A percentile compares a stretch with the other conserved stretches of the same genome.
Evolutionary conservation across 1,284 basidiomycete genomes (phyloP).

Genomic region (Wolfiporia cocos): DNA sequence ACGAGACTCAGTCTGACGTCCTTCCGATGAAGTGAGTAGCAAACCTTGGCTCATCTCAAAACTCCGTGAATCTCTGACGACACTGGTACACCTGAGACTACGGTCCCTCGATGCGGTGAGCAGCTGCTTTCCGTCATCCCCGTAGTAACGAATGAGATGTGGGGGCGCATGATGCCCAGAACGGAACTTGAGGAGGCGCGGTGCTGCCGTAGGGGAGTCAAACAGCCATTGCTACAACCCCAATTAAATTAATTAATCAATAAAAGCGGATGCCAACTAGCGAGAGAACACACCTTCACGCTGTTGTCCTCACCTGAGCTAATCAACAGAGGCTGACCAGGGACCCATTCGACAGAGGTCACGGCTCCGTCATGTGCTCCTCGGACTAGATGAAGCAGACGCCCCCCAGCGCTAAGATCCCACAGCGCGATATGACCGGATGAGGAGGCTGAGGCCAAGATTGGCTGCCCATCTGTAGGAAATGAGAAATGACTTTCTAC

Average conservation of each 20-base stretch:
- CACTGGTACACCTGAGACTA: constrained; percentile 83
- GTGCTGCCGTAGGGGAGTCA: constrained; percentile 83
- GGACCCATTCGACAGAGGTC: constrained; percentile 81
- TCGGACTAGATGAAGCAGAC: constrained; percentile 76
- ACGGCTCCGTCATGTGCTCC: constrained; percentile 86
- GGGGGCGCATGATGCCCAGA: constrained; percentile 92
- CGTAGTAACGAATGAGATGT: constrained; percentile 91
- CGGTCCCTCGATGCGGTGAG: constrained; percentile 86
- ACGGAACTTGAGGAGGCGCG: constrained; percentile 86
- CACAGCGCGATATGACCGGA: constrained; percentile 85
- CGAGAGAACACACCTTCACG: constrained; percentile 60
- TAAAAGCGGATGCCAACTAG: not conserved
- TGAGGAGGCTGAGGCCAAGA: constrained; percentile 84
- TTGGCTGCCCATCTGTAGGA: constrained; percentile 71
- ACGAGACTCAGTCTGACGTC: no score
- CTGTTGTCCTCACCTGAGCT: constrained; percentile 91
- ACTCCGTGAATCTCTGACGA: constrained; percentile 90
- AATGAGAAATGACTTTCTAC: not conserved
- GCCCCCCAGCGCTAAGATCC: constrained; percentile 82
- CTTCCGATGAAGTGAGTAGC: no score
- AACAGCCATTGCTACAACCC: constrained; percentile 90
- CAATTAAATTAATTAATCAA: constrained; percentile 1
- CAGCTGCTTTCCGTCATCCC: constrained; percentile 92
- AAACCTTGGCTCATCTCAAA: constrained; percentile 93
- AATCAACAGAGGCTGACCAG: constrained; percentile 84